Conservation (phyloP, 106 monocot genomes). For the Allium cepa region DNA sequence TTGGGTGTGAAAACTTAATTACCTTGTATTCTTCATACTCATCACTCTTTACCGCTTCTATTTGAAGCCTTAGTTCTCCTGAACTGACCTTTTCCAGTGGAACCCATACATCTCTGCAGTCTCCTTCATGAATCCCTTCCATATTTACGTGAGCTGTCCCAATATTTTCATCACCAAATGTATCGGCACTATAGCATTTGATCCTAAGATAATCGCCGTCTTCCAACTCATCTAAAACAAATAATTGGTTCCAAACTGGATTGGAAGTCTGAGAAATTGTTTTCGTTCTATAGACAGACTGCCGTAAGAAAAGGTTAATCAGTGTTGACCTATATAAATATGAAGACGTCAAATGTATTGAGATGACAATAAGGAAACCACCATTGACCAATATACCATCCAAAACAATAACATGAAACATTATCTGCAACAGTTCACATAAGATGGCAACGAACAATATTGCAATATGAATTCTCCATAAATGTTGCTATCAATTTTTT, state of each 20-base stretch:
- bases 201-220: slow-evolving; percentile 83
- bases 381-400: too few species aligned
- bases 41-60: slow-evolving; percentile 56
- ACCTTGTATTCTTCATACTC: slow-evolving; percentile 33
- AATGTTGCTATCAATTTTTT: too few species aligned
- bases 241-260: slow-evolving; percentile 71
- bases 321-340: too few species aligned
- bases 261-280: slow-evolving; percentile 36
- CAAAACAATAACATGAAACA: too few species aligned
- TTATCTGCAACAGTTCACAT: too few species aligned
- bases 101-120: slow-evolving; percentile 66
- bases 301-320: slow-evolving; percentile 7
- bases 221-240: slow-evolving; percentile 83
- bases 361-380: too few species aligned
- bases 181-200: slow-evolving; percentile 71
- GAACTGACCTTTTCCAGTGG: slow-evolving; percentile 85
- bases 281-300: slow-evolving; percentile 67
- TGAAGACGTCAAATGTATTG: too few species aligned
- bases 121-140: slow-evolving; percentile 68
- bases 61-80: slow-evolving; percentile 76
- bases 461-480: too few species aligned
- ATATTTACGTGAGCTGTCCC: slow-evolving; percentile 68
- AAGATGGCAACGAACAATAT: too few species aligned
- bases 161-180: slow-evolving; percentile 76
- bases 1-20: background rate